These are phyloP conservation scores for Talaromyces islandicus DNA, from an alignment of 2,329 filamentous ascomycete genomes.

Conservation along the genomic window DNA sequence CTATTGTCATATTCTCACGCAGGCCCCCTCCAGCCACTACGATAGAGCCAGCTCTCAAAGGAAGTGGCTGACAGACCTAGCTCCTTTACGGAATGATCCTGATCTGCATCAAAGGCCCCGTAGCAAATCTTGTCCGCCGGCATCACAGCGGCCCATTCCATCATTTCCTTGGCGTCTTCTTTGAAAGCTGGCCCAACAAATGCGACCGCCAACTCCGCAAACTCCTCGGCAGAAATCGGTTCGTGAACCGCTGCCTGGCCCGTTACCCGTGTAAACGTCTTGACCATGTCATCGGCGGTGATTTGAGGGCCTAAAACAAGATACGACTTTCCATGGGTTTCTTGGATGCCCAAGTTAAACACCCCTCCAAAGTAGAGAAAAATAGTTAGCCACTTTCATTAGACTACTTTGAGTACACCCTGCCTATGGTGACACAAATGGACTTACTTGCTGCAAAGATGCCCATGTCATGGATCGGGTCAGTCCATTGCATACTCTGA, in stretches of 20 bases:
- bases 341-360: constrained; percentile 9
- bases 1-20: neutral
- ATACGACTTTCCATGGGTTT: constrained; percentile 13
- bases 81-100: constrained; percentile 12
- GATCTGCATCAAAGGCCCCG: constrained; percentile 10
- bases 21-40: constrained; percentile 14
- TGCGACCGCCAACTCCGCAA: constrained; percentile 4
- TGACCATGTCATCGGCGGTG: constrained; percentile 6
- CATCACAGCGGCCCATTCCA: constrained; percentile 16
- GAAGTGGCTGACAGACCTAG: constrained; percentile 13
- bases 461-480: constrained; percentile 16
- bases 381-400: neutral
- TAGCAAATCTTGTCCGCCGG: constrained; percentile 16
- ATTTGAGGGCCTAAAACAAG: constrained; percentile 8
- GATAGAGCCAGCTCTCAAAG: constrained; percentile 16
- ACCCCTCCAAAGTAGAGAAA: constrained; percentile 5
- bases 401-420: too few species aligned
- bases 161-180: constrained; percentile 16
- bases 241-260: constrained; percentile 7
- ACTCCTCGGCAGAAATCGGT: constrained; percentile 13
- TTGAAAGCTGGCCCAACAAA: constrained; percentile 12
- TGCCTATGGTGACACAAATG: neutral
- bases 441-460: constrained; percentile 14
- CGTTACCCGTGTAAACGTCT: constrained; percentile 10
- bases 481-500: constrained; percentile 14